Evolutionary conservation across 1,139 yeast species (phyloP).

Genomic region (Meyerozyma carpophila): DNA sequence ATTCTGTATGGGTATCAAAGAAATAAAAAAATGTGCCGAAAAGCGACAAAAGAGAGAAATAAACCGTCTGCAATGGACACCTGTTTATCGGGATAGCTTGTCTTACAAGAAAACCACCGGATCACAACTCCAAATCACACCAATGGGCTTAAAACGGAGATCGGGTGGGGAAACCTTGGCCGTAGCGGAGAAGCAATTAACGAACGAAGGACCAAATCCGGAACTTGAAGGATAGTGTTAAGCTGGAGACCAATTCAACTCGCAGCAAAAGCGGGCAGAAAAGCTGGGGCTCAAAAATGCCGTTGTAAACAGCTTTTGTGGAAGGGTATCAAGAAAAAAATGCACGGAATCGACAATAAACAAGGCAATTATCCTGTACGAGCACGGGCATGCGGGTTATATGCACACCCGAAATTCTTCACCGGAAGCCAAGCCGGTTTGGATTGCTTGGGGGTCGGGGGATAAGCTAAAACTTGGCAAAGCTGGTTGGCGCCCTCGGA

Average conservation of each 20-base stretch:
- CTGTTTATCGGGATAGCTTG: not conserved
- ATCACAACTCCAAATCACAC: not conserved
- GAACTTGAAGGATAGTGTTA: not conserved
- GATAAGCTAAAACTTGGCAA: not conserved
- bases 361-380: slow-evolving; percentile 6
- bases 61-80: not conserved
- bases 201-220: not conserved
- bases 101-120: not conserved
- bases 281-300: not conserved
- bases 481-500: too few species aligned
- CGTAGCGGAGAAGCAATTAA: not conserved
- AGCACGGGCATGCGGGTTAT: slow-evolving; percentile 6
- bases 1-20: not conserved
- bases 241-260: not conserved
- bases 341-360: not conserved
- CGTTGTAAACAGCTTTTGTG: not conserved
- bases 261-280: not conserved
- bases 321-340: not conserved
- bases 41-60: not conserved
- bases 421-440: not conserved
- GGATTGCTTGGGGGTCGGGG: not conserved
- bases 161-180: not conserved
- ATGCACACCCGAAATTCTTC: slow-evolving; percentile 2
- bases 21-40: not conserved
- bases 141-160: not conserved